phyloP scores from a whole-genome alignment of 2,329 filamentous ascomycete species.

The Thelonectria blattea region DNA sequence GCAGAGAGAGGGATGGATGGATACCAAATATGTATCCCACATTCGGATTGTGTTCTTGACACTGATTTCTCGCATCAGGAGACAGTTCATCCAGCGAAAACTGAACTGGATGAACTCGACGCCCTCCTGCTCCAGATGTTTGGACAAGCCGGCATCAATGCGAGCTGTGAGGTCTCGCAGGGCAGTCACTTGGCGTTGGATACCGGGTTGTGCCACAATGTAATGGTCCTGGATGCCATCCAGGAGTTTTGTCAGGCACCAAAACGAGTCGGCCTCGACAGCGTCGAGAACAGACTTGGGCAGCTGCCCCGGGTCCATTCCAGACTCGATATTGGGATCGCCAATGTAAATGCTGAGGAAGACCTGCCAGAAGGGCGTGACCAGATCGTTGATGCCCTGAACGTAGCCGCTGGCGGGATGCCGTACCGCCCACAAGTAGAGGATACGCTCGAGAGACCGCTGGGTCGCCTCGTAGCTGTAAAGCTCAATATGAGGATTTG shows the following conservation, averaged over 20 bases:
- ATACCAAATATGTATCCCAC: conserved; percentile 99
- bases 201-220: conserved; percentile 95
- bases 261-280: conserved; percentile 97
- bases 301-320: conserved; percentile 96
- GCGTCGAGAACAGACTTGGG: conserved; percentile 91
- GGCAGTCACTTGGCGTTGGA: conserved; percentile 89
- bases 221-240: conserved; percentile 99
- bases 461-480: conserved; percentile 98
- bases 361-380: conserved; percentile 97
- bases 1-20: conserved; percentile 38
- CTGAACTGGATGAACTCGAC: conserved; percentile 99
- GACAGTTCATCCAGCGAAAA: conserved; percentile 99
- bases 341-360: conserved; percentile 95
- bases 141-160: conserved; percentile 84
- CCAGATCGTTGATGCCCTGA: conserved; percentile 97
- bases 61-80: conserved; percentile 96
- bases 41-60: conserved; percentile 97
- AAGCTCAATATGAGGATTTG: conserved; percentile 92
- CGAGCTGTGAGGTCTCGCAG: conserved; percentile 88
- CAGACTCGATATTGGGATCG: conserved; percentile 88
- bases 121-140: conserved; percentile 86
- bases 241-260: conserved; percentile 97
- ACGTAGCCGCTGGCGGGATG: conserved; percentile 98
- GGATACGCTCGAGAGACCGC: conserved; percentile 87
- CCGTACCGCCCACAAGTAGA: conserved; percentile 97